These are phyloP conservation scores for Cladorrhinum sp. DNA, from an alignment of 2,329 filamentous ascomycete genomes.

Conservation along the genomic window DNA sequence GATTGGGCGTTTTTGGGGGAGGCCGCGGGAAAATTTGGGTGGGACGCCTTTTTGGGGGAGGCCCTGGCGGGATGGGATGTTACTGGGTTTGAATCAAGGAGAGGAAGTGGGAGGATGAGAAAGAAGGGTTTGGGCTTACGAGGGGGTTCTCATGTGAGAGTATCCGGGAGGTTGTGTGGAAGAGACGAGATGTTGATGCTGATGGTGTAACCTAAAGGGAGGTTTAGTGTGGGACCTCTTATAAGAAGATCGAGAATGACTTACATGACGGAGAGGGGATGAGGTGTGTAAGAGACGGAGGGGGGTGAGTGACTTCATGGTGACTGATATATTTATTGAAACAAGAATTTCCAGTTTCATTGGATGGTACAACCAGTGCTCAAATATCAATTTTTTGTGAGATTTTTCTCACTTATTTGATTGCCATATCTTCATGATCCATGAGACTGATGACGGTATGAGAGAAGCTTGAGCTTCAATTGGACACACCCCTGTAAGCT, in stretches of 20 bases:
- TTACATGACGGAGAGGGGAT: neutral
- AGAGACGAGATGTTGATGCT: slow-evolving; percentile 22
- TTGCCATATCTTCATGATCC: no score
- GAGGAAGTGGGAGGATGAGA: neutral
- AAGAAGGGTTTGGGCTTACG: slow-evolving; percentile 45
- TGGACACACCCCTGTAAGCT: no score
- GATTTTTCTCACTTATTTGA: no score
- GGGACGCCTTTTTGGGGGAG: slow-evolving; percentile 75
- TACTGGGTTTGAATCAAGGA: neutral
- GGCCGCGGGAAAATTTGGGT: slow-evolving; percentile 72
- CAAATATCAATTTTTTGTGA: no score
- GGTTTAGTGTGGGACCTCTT: slow-evolving; percentile 27
- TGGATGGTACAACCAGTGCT: no score
- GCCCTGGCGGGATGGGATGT: slow-evolving; percentile 54
- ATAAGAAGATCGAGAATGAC: neutral
- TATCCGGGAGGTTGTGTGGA: slow-evolving; percentile 32
- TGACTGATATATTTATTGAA: neutral
- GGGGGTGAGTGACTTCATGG: slow-evolving; percentile 30
- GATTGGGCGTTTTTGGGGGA: slow-evolving; percentile 79
- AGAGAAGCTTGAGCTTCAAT: no score
- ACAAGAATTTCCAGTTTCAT: no score
- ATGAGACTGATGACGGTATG: no score
- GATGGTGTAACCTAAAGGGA: slow-evolving; percentile 14
- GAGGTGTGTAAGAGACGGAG: slow-evolving; percentile 25
- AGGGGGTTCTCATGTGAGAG: slow-evolving; percentile 83